These are phyloP conservation scores for Cucumis hystrix DNA, from an alignment of 306 rosid species.

Conservation along the genomic window DNA sequence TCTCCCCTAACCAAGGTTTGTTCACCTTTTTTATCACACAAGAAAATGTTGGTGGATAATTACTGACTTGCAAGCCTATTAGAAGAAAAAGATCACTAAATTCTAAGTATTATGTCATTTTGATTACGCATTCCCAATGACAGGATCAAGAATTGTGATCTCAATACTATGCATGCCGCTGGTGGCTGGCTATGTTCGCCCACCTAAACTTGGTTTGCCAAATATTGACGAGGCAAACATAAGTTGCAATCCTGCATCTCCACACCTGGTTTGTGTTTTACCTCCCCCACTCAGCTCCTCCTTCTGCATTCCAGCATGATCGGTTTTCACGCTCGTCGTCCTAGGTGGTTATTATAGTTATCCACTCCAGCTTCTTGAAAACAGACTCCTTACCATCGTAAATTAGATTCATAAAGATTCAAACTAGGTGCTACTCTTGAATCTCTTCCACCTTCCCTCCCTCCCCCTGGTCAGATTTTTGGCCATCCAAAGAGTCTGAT, in stretches of 20 bases:
- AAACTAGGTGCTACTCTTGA: constrained; percentile 8
- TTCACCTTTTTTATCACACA: background rate
- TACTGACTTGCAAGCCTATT: background rate
- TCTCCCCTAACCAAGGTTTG: constrained; percentile 66
- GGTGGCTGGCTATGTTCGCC: constrained; percentile 86
- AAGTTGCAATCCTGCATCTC: constrained; percentile 89
- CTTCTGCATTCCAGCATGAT: constrained; percentile 69
- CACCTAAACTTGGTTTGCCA: constrained; percentile 80
- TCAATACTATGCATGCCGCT: constrained; percentile 81
- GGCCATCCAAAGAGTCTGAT: background rate
- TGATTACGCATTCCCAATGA: constrained; percentile 9
- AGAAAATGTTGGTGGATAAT: background rate
- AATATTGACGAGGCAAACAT: constrained; percentile 62
- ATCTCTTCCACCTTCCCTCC: background rate
- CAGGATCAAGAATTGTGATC: constrained; percentile 84
- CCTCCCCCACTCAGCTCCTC: constrained; percentile 92
- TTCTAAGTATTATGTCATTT: background rate
- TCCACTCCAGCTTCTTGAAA: constrained; percentile 9
- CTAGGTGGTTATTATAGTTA: constrained; percentile 3
- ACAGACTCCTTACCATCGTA: constrained; percentile 5
- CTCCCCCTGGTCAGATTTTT: background rate
- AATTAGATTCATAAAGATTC: constrained; percentile 3
- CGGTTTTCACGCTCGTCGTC: constrained; percentile 8
- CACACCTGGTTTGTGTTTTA: constrained; percentile 88
- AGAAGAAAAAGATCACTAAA: background rate